Evolutionary conservation across 2,329 filamentous ascomycete genomes (phyloP), one percentile per base, ranked within the genome.

Genomic region (Metarhizium robertsii): DNA sequence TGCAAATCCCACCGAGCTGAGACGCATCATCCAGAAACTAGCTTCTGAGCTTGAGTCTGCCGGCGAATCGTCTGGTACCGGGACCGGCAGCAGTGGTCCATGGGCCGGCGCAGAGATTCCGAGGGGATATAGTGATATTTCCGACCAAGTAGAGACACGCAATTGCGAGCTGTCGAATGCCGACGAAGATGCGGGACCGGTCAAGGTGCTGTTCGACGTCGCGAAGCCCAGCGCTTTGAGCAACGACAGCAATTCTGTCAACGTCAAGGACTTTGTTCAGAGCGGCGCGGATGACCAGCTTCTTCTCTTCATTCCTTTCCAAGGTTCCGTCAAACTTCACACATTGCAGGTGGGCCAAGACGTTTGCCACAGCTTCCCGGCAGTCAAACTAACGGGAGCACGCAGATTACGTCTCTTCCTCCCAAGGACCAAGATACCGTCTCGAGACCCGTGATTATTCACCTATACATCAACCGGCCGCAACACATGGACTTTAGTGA

Each of bases 251-350:
- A 57, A 60, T 38, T 69, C 75, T 32, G 60, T 61, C 54, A 83
- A 82, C 67, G 60, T 61, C 54, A 83, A 82, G 67, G 92, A 99
- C 72, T 97, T 89, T 86, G 85, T 97, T 25, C 90, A 96, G 77
- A 96, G 90, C 70, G 92, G 96, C 67, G 95, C 92, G 40, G 94
- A 99, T 67, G 92, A 97, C 74, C 94, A 99, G 76, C 77, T 99
- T 59, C 88, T 97, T 80, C 80, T 99, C 50, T 97, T 86, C 72
- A 79, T 95, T 56, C 92, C 94, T 1, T 96, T 99, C 74, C 87
- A 92, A 70, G 84, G 87, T 36, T 89, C 85, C 50, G 70, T 96
- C 61, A 99, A 97, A 77, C 80, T 97, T 53, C 92, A 96, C 73
- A 92, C 90, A 11, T 73, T 87, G 36, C 84, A 86, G 75, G 83